phyloP scores from a whole-genome alignment of 2,329 filamentous ascomycete genomes.

The Ceratocystiopsis brevicomis region DNA sequence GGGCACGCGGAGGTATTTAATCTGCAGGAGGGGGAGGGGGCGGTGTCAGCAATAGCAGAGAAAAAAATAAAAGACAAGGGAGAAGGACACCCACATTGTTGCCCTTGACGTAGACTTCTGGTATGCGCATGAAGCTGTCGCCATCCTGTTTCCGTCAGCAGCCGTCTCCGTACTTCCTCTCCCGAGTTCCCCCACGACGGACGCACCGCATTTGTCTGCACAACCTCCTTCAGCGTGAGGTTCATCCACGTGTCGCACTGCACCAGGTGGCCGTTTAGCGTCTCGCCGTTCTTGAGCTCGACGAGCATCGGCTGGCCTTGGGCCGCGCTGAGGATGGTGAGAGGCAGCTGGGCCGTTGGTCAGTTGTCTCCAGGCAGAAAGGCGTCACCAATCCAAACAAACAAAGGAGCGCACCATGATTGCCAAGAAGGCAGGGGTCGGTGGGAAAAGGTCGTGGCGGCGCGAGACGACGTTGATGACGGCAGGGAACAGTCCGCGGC shows the following conservation, averaged over 20 bases:
- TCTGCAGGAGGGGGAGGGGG: no score
- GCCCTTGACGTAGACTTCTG: constrained; percentile 89
- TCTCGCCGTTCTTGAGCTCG: constrained; percentile 94
- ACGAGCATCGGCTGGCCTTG: constrained; percentile 97
- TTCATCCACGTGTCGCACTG: constrained; percentile 99
- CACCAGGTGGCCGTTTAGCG: constrained; percentile 86
- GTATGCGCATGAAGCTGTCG: constrained; percentile 78
- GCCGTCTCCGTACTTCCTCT: no score
- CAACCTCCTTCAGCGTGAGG: constrained; percentile 86
- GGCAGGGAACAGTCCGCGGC: no score
- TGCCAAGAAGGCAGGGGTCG: no score
- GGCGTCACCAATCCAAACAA: no score
- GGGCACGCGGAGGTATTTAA: constrained; percentile 92
- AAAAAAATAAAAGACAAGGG: background rate
- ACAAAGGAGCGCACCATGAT: no score
- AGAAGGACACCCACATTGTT: constrained; percentile 57
- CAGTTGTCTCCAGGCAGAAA: no score
- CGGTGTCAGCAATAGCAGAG: background rate
- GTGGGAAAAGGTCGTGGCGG: no score
- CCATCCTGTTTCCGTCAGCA: constrained; percentile 41
- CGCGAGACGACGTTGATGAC: no score
- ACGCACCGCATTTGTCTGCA: constrained; percentile 71
- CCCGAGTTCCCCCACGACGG: no score
- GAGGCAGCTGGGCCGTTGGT: constrained; percentile 32
- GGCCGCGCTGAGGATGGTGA: constrained; percentile 80